phyloP scores from a whole-genome alignment of 163 green algal species.

The Smithsoniella earleae region DNA sequence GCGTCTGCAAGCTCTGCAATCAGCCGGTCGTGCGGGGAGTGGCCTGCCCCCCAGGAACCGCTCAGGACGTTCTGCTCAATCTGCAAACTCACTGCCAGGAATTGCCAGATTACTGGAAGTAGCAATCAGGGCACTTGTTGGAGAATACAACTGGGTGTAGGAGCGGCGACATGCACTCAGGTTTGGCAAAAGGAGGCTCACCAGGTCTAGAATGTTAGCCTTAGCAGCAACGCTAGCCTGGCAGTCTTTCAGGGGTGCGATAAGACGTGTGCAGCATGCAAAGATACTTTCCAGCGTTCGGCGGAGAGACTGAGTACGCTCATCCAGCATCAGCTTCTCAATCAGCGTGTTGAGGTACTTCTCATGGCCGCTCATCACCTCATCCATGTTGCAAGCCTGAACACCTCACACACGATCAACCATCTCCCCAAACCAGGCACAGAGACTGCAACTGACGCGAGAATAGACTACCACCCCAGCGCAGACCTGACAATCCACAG shows the following conservation, averaged over 20 bases:
- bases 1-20: neutral
- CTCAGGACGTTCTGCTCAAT: slow-evolving; percentile 10
- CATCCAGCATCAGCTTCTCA: neutral
- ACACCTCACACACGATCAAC: too few relatives aligned
- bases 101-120: too few relatives aligned
- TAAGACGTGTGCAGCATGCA: neutral
- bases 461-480: too few relatives aligned
- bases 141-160: too few relatives aligned
- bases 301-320: neutral
- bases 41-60: neutral
- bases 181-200: too few relatives aligned
- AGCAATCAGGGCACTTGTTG: too few relatives aligned
- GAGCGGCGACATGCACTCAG: too few relatives aligned
- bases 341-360: neutral
- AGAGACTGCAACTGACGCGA: too few relatives aligned
- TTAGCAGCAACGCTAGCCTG: neutral
- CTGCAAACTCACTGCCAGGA: too few relatives aligned
- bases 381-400: slow-evolving; percentile 9
- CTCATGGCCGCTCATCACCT: slow-evolving; percentile 4
- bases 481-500: too few relatives aligned
- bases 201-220: neutral
- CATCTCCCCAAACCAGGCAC: too few relatives aligned
- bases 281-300: neutral
- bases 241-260: neutral
- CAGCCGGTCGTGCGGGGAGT: slow-evolving; percentile 1